These are phyloP conservation scores for Botrytis paeoniae DNA, from an alignment of 2,329 filamentous ascomycete genomes.

Conservation along the genomic window DNA sequence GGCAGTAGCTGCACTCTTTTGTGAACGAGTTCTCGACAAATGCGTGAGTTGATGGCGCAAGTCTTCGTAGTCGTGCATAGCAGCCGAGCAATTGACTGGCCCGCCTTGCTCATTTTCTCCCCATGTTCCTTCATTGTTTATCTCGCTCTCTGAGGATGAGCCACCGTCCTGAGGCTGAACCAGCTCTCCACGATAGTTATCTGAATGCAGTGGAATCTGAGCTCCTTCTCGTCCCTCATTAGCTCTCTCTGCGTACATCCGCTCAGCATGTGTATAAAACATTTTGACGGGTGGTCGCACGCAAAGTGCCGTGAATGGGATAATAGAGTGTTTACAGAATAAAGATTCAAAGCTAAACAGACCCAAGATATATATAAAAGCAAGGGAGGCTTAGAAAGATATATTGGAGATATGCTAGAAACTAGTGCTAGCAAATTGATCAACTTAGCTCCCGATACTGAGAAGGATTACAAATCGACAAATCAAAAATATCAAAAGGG, in stretches of 20 bases:
- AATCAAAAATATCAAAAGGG: background rate
- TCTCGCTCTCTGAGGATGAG: constrained; percentile 20
- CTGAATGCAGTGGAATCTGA: constrained; percentile 32
- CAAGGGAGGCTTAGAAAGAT: background rate
- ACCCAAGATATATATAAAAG: background rate
- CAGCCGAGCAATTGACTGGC: constrained; percentile 46
- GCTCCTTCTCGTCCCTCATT: constrained; percentile 22
- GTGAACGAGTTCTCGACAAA: constrained; percentile 45
- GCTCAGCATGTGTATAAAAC: constrained; percentile 29
- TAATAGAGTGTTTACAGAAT: background rate
- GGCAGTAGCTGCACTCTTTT: constrained; percentile 17
- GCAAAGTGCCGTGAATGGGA: background rate
- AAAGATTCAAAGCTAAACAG: background rate
- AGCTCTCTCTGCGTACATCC: constrained; percentile 30
- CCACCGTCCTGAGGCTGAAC: constrained; percentile 21
- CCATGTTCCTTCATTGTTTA: constrained; percentile 52
- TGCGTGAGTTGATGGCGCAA: constrained; percentile 54
- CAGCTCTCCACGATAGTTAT: constrained; percentile 24
- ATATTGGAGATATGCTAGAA: background rate
- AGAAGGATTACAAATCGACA: background rate
- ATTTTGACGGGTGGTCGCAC: constrained; percentile 24
- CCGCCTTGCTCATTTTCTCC: constrained; percentile 57
- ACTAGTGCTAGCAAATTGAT: background rate
- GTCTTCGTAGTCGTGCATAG: constrained; percentile 58
- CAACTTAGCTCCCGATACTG: background rate